Evolutionary conservation across 208 protist species (phyloP).

Genomic region (Porcisia deanei): DNA sequence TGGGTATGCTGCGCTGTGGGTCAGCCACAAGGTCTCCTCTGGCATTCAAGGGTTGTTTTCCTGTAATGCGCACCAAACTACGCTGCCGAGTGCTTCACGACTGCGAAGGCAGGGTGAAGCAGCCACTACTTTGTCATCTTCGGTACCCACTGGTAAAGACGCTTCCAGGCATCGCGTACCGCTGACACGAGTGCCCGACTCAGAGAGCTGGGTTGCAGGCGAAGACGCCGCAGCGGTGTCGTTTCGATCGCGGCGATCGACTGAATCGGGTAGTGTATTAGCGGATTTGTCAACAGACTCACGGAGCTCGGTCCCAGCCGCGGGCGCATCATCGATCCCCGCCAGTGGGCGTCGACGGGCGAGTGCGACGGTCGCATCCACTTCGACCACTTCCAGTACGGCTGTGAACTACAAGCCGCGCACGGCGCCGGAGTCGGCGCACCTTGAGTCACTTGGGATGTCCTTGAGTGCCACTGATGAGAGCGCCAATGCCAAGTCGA

Average conservation of each 20-base stretch:
- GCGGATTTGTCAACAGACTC: constrained; percentile 10
- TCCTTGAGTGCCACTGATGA: constrained; percentile 1
- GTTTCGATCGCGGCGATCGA: not conserved
- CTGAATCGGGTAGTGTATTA: not conserved
- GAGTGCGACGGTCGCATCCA: not conserved
- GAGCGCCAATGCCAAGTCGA: not conserved
- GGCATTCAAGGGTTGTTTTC: constrained; percentile 13
- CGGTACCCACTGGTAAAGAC: not conserved
- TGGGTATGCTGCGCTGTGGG: not conserved
- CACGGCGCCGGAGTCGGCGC: not conserved
- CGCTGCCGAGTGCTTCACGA: constrained; percentile 10
- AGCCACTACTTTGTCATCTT: not conserved
- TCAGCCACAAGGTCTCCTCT: constrained; percentile 6
- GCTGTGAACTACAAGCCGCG: constrained; percentile 13
- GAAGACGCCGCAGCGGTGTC: not conserved
- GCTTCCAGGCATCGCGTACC: constrained; percentile 17
- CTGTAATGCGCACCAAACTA: constrained; percentile 7
- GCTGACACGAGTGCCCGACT: constrained; percentile 29
- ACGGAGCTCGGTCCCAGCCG: constrained; percentile 2
- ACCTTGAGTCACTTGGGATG: not conserved
- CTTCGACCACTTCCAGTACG: not conserved
- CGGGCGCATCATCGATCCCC: not conserved
- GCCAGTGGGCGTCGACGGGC: not conserved
- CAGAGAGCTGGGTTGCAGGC: constrained; percentile 13
- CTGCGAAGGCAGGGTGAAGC: not conserved